Evolutionary conservation across 768 basidiomycete species (phyloP), one percentile per base, ranked within the genome.

Genomic region (Mycena polygramma): DNA sequence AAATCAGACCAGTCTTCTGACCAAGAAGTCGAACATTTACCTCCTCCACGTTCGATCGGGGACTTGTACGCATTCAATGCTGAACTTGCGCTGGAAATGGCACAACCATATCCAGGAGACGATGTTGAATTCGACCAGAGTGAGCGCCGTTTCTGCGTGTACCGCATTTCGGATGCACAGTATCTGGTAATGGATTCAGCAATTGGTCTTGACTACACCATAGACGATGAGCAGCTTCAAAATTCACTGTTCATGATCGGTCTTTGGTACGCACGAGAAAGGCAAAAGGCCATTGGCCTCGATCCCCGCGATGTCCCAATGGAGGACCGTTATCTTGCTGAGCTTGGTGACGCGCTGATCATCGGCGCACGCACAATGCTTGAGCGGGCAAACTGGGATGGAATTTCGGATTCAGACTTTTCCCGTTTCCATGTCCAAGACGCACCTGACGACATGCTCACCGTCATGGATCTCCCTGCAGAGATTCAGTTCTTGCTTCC

Each of bases 11-110:
- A 35, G 26, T 6, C 19, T 30, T 53, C 52, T n/a, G 53, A 35
- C 35, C 35, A 36, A 37, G 35, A 55, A 13, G 53, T 55, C 2
- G 52, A 55, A 55, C n/a, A 55, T 36, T 36, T 9, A 19, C 52
- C 26, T 53, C 35, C 53, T 20, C 20, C 53, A 14, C 53, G 17
- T 19, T 37, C 53, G 7, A 55, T 55, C 7, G 53, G 53, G 17
- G 53, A 55, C 17, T 55, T 55, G 53, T 55, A 55, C 15, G 53
- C 53, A 10, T 55, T 55, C 35, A 55, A 55, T 20, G 53, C 53
- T 20, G 53, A 55, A 22, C 35, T 55, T n/a, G 30, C 35, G 3
- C 35, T 57, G 2, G 36, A 57, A 14, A 41, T 39, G 55, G 10
- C 37, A 39, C 36, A 57, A 36, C 35, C 35, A n/a, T 57, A 57